phyloP scores from a whole-genome alignment of 495 filamentous ascomycete species.

The Parathielavia hyrcaniae region DNA sequence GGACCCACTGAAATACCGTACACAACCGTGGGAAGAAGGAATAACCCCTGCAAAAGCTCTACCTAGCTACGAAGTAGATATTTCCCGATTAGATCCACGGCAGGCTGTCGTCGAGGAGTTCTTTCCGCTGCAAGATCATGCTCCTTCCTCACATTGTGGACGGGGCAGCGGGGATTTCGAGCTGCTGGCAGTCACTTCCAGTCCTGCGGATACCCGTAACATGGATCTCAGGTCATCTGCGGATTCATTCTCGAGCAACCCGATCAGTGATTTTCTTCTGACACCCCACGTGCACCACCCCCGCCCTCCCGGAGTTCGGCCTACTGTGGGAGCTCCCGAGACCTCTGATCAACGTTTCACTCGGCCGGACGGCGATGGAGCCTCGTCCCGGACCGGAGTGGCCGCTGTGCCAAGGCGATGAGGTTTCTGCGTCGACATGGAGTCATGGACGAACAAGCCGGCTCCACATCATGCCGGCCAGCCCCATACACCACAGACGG shows the following conservation, averaged over 20 bases:
- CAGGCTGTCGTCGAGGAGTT: no score
- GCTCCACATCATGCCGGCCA: not conserved
- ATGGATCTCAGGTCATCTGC: no score
- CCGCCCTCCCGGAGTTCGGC: constrained; percentile 25
- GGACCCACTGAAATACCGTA: not conserved
- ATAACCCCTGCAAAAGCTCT: no score
- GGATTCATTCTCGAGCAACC: not conserved
- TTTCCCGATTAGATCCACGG: no score
- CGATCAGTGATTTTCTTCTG: not conserved
- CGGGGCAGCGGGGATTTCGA: no score
- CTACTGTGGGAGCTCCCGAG: constrained; percentile 30
- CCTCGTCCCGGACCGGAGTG: constrained; percentile 22
- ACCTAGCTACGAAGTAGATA: no score
- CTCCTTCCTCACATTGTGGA: no score
- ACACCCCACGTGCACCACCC: not conserved
- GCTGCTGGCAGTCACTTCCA: no score
- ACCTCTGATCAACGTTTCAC: constrained; percentile 33
- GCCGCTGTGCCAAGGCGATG: constrained; percentile 17
- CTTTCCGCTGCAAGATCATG: no score
- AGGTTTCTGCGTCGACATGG: not conserved
- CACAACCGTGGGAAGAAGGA: not conserved
- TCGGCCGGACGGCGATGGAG: constrained; percentile 13
- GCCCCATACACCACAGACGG: not conserved
- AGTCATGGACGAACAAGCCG: not conserved
- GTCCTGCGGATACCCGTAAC: no score